phyloP scores from a whole-genome alignment of 768 basidiomycete species.

The Ramaria rubella region DNA sequence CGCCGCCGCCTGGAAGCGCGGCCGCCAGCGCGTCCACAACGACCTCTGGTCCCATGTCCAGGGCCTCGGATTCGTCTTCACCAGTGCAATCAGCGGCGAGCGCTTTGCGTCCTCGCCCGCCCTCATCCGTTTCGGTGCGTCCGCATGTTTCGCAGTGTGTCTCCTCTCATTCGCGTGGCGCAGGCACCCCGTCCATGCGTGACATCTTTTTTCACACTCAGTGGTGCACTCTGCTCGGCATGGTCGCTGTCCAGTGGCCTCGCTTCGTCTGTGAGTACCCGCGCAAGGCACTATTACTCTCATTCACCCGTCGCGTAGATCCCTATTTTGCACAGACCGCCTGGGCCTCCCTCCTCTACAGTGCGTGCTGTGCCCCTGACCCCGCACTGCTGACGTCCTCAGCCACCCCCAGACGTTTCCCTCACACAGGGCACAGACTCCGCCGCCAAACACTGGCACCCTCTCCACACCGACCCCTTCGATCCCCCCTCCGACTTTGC shows the following conservation, averaged over 20 bases:
- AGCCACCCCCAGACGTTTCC: constrained; percentile 55
- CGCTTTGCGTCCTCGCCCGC: constrained; percentile 78
- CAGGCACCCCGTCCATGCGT: constrained; percentile 86
- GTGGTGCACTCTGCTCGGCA: constrained; percentile 81
- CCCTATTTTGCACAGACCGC: constrained; percentile 84
- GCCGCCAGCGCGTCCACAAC: constrained; percentile 25
- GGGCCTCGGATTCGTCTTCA: constrained; percentile 81
- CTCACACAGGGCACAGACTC: constrained; percentile 43
- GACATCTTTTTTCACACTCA: constrained; percentile 93
- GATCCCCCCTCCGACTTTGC: constrained; percentile 64
- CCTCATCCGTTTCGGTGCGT: constrained; percentile 81
- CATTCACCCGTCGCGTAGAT: constrained; percentile 40
- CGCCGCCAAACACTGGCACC: constrained; percentile 55
- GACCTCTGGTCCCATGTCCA: constrained; percentile 62
- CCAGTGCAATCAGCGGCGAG: constrained; percentile 91
- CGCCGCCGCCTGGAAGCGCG: constrained; percentile 79
- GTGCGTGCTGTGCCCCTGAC: constrained; percentile 39
- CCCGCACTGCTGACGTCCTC: constrained; percentile 3
- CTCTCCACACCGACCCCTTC: constrained; percentile 50
- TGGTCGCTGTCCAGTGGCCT: constrained; percentile 97
- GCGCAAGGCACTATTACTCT: background rate
- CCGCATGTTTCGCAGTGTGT: constrained; percentile 7
- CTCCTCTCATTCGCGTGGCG: constrained; percentile 3
- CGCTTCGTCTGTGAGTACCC: constrained; percentile 70
- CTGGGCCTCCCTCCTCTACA: constrained; percentile 80